Conservation (phyloP, 2,329 filamentous ascomycete species). For the Stagonosporopsis cucurbitacearum region DNA sequence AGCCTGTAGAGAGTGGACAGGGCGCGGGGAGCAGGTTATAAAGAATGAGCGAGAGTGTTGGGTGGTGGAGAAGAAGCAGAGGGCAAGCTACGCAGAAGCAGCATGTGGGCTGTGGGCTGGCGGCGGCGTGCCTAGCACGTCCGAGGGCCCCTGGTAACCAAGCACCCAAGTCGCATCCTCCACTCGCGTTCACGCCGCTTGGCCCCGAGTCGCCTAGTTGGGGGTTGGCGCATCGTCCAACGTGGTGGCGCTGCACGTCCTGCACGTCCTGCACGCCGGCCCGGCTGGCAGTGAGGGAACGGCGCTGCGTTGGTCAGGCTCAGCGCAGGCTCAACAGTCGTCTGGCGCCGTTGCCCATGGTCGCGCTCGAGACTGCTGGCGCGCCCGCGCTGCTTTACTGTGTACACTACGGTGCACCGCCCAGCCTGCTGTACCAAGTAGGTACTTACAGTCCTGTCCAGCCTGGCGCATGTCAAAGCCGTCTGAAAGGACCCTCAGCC, state of each 20-base stretch:
- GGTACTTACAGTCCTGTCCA: too few species aligned
- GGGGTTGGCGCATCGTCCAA: constrained; percentile 18
- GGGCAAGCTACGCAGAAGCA: constrained; percentile 19
- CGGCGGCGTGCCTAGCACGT: constrained; percentile 20
- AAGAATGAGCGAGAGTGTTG: constrained; percentile 29
- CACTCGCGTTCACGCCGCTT: constrained; percentile 24
- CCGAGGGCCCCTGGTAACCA: constrained; percentile 25
- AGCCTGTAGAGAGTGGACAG: constrained; percentile 51
- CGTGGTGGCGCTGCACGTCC: constrained; percentile 22
- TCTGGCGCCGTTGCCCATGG: constrained; percentile 17
- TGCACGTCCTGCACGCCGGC: constrained; percentile 24
- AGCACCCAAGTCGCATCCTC: constrained; percentile 27
- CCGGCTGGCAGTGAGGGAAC: constrained; percentile 29
- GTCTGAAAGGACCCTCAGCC: constrained; percentile 1
- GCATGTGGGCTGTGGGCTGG: constrained; percentile 1
- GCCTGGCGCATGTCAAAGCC: too few species aligned
- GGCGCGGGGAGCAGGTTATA: constrained; percentile 34
- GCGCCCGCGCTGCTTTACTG: constrained; percentile 16
- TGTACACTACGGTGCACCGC: too few species aligned
- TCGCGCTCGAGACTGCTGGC: constrained; percentile 17
- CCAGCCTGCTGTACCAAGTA: too few species aligned
- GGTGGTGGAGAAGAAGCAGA: constrained; percentile 23
- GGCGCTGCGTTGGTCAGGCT: constrained; percentile 28
- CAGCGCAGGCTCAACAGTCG: constrained; percentile 35
- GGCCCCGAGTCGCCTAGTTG: constrained; percentile 14